These are phyloP conservation scores for Monoraphidium neglectum DNA, from an alignment of 139 green algal genomes.

Conservation along the genomic window DNA sequence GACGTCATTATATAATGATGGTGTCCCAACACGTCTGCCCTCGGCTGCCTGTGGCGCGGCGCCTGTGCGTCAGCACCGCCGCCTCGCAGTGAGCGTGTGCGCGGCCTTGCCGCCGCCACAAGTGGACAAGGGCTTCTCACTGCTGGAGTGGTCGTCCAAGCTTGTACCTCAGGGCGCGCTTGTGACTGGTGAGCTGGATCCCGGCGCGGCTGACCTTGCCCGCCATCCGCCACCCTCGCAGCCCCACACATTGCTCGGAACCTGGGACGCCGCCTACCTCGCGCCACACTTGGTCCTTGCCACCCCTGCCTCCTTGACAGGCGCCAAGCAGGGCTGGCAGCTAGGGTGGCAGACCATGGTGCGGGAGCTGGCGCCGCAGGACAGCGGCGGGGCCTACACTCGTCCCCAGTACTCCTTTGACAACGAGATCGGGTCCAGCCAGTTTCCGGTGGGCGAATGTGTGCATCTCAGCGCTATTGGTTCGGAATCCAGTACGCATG, in stretches of 20 bases:
- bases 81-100: too few species aligned
- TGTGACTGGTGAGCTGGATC: conserved; percentile 53
- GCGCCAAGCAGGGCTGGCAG: conserved; percentile 74
- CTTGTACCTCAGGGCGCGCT: conserved; percentile 77
- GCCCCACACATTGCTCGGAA: too few species aligned
- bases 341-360: conserved; percentile 77
- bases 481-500: too few species aligned
- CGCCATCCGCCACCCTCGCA: too few species aligned
- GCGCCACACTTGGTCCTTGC: too few species aligned
- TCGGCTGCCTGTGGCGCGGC: too few species aligned
- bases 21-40: too few species aligned
- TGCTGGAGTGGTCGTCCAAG: conserved; percentile 76
- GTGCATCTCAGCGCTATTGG: too few species aligned
- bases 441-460: conserved; percentile 66
- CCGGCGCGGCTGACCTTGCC: too few species aligned
- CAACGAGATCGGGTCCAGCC: conserved; percentile 45
- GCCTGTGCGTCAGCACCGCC: too few species aligned
- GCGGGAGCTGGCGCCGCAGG: conserved; percentile 87
- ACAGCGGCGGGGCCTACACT: conserved; percentile 55
- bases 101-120: background rate
- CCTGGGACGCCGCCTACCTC: too few species aligned
- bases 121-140: conserved; percentile 42
- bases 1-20: too few species aligned
- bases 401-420: conserved; percentile 77
- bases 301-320: conserved; percentile 30